These are phyloP conservation scores for Paramecium bursaria DNA, from an alignment of 73 alveolate genomes.

Conservation along the genomic window DNA sequence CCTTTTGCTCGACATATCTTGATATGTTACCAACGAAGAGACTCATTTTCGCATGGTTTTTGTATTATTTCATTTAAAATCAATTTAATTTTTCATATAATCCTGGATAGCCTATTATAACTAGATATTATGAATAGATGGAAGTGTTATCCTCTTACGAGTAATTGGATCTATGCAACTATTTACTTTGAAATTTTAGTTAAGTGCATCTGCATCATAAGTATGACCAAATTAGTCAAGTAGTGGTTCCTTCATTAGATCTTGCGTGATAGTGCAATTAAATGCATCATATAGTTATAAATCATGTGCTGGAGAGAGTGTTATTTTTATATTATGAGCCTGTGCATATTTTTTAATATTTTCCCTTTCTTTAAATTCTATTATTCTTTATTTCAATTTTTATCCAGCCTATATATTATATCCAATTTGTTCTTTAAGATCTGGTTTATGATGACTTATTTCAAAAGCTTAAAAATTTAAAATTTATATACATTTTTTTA, in stretches of 20 bases:
- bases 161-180: slow-evolving; percentile 13
- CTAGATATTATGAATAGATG: slow-evolving; percentile 1
- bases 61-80: not conserved
- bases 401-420: not conserved
- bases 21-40: slow-evolving; percentile 71
- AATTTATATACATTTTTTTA: not conserved
- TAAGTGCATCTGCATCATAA: not conserved
- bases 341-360: not conserved
- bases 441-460: not conserved
- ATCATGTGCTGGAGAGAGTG: too few species aligned
- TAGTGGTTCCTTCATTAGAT: slow-evolving; percentile 8
- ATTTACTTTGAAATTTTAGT: slow-evolving; percentile 1
- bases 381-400: not conserved
- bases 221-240: slow-evolving; percentile 27
- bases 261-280: slow-evolving; percentile 17
- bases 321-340: not conserved
- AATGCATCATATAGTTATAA: not conserved
- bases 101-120: slow-evolving; percentile 1
- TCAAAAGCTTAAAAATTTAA: not conserved
- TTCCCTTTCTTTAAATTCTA: not conserved
- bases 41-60: slow-evolving; percentile 55
- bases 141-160: not conserved
- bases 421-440: not conserved
- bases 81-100: slow-evolving; percentile 3
- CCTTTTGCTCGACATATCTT: slow-evolving; percentile 60